These are phyloP conservation scores for Cryptococcus neoformans DNA, from an alignment of 1,284 basidiomycete species.

Conservation along the genomic window DNA sequence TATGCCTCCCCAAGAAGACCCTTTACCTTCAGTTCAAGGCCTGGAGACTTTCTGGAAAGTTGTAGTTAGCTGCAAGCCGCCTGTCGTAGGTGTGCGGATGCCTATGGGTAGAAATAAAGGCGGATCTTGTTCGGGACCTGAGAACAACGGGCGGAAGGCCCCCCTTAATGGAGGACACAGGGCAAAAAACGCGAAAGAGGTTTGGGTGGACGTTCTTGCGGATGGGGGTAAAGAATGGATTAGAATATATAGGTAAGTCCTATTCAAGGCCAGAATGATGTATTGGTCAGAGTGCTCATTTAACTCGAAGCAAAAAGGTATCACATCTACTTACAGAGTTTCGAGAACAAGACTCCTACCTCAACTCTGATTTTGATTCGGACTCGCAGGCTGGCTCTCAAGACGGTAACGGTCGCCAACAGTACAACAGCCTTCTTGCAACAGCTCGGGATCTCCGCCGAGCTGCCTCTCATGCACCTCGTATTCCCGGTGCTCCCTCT, in stretches of 20 bases:
- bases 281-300: background rate
- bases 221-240: constrained; percentile 71
- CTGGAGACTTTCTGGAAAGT: constrained; percentile 62
- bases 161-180: constrained; percentile 8
- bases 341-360: constrained; percentile 73
- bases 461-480: constrained; percentile 20
- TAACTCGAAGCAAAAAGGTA: constrained; percentile 61
- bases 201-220: constrained; percentile 67
- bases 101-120: constrained; percentile 11
- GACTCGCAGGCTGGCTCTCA: constrained; percentile 10
- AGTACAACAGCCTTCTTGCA: constrained; percentile 55
- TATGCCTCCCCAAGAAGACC: constrained; percentile 28
- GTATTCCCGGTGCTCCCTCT: constrained; percentile 19
- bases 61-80: constrained; percentile 58
- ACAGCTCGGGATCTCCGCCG: constrained; percentile 51
- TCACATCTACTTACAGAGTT: constrained; percentile 71
- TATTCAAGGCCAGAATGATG: background rate
- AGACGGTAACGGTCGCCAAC: constrained; percentile 50
- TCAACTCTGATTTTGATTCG: constrained; percentile 49
- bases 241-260: constrained; percentile 73
- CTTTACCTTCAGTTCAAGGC: constrained; percentile 40
- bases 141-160: background rate
- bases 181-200: constrained; percentile 50
- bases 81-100: constrained; percentile 56
- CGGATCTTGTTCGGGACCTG: background rate